Evolutionary conservation across 176 grass and related monocot genomes (phyloP).

Genomic region (Triticum dicoccoides): DNA sequence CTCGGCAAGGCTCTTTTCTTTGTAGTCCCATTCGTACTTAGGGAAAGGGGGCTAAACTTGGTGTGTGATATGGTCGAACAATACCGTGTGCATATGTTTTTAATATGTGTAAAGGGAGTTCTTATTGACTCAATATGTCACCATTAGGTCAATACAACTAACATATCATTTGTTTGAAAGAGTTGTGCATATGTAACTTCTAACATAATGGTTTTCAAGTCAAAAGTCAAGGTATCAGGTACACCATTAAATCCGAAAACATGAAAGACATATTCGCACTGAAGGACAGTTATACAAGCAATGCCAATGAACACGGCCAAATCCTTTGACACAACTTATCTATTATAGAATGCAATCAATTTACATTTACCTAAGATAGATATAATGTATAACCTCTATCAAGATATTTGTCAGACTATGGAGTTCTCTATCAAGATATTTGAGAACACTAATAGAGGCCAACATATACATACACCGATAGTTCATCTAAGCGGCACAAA

Average conservation of each 20-base stretch:
- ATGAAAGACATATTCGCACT: background rate
- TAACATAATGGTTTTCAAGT: background rate
- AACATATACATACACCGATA: background rate
- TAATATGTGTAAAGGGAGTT: background rate
- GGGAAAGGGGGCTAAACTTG: background rate
- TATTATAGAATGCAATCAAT: background rate
- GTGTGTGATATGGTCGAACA: background rate
- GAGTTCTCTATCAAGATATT: background rate
- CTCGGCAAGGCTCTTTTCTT: background rate
- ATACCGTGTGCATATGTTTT: background rate
- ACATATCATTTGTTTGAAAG: background rate
- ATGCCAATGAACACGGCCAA: background rate
- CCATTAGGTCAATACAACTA: background rate
- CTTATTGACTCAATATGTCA: background rate
- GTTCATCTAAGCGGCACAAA: background rate
- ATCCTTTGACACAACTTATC: background rate
- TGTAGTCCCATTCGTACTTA: background rate
- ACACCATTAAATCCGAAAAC: no score
- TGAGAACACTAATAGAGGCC: background rate
- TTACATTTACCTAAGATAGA: background rate
- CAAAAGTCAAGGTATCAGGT: background rate
- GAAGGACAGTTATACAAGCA: background rate
- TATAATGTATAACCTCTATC: background rate
- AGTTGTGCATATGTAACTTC: background rate
- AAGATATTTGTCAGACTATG: background rate